Evolutionary conservation across 176 grass and related monocot genomes (phyloP).

Genomic region (Phoenix dactylifera): DNA sequence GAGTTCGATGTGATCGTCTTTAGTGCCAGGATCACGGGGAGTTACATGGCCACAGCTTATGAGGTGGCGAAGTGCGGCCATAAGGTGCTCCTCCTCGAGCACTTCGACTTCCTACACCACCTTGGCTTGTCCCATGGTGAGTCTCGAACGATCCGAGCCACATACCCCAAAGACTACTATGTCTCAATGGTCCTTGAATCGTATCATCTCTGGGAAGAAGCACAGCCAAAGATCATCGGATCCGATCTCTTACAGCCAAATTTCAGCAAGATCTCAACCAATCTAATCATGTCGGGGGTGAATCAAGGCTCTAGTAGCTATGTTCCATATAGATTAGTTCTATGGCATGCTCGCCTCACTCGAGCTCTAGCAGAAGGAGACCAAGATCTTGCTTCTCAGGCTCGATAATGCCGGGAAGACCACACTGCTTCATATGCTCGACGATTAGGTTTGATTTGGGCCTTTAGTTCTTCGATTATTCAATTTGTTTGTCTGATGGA

Average conservation of each 20-base stretch:
- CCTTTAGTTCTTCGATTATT: neutral
- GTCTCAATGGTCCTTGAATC: slow-evolving; percentile 55
- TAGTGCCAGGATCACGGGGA: slow-evolving; percentile 78
- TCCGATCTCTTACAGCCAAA: neutral
- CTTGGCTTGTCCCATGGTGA: slow-evolving; percentile 81
- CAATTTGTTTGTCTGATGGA: neutral
- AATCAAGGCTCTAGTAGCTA: slow-evolving; percentile 12
- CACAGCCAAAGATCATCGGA: slow-evolving; percentile 28
- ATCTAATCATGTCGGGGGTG: neutral
- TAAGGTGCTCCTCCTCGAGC: slow-evolving; percentile 59
- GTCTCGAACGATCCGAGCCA: slow-evolving; percentile 71
- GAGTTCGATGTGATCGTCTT: slow-evolving; percentile 57
- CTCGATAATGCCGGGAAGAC: slow-evolving; percentile 83
- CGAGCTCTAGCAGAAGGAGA: slow-evolving; percentile 70
- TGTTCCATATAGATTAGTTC: slow-evolving; percentile 80
- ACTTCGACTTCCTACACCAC: slow-evolving; percentile 76
- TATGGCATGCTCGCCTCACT: slow-evolving; percentile 64
- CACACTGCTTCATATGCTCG: slow-evolving; percentile 77
- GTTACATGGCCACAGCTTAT: slow-evolving; percentile 49
- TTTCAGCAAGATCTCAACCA: slow-evolving; percentile 1
- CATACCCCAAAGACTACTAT: slow-evolving; percentile 79
- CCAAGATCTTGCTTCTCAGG: slow-evolving; percentile 77
- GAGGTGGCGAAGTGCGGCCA: slow-evolving; percentile 30
- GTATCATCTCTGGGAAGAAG: slow-evolving; percentile 38
- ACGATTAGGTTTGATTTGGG: slow-evolving; percentile 41